phyloP scores from a whole-genome alignment of 2,329 filamentous ascomycete species.

The Trichoderma polysporum region DNA sequence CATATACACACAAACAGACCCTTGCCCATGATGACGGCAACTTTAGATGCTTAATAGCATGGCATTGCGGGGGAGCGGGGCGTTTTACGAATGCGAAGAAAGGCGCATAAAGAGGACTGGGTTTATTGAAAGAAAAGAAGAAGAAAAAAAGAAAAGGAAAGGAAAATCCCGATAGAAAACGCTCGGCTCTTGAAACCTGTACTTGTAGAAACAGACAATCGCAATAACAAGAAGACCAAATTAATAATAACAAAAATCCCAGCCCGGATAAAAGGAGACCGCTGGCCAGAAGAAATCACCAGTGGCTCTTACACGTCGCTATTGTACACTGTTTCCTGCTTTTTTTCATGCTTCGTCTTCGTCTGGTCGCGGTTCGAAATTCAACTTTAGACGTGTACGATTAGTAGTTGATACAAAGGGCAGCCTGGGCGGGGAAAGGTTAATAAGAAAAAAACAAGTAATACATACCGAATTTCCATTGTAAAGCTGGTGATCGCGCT shows the following conservation, averaged over 20 bases:
- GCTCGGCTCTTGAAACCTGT: conserved; percentile 15
- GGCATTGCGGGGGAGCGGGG: background rate
- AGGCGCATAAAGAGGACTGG: conserved; percentile 4
- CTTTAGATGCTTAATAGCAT: background rate
- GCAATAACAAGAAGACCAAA: background rate
- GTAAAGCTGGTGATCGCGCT: conserved; percentile 70
- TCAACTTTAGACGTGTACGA: conserved; percentile 49
- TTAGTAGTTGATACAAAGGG: background rate
- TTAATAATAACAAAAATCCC: background rate
- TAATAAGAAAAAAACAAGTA: background rate
- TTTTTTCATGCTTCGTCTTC: conserved; percentile 45
- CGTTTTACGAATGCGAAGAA: background rate
- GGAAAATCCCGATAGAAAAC: conserved; percentile 6
- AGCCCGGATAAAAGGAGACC: background rate
- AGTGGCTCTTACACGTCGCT: background rate
- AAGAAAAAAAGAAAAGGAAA: background rate
- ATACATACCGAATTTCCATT: conserved; percentile 81
- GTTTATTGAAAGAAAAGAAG: background rate
- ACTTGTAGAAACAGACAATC: conserved; percentile 23
- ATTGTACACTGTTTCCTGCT: background rate
- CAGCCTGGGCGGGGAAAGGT: too few relatives aligned
- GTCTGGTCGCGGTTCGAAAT: conserved; percentile 66
- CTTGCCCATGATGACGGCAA: background rate
- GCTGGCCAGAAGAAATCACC: background rate
- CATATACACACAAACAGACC: background rate